Conservation (phyloP, 1,284 basidiomycete genomes). For the Ganoderma meredithae region DNA sequence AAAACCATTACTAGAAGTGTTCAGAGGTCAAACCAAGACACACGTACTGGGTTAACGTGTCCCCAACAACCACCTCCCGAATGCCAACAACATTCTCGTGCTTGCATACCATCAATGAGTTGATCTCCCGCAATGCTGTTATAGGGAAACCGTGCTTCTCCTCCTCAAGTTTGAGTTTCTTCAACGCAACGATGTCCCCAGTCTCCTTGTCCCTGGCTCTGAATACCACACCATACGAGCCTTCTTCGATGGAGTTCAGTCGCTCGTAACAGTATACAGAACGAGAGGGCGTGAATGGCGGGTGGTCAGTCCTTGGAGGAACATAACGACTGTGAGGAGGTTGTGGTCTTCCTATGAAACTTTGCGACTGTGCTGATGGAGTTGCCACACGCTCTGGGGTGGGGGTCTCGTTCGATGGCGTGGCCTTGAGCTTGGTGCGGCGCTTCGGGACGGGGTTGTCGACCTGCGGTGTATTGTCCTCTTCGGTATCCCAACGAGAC, state of each 20-base stretch:
- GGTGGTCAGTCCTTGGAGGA: slow-evolving; percentile 79
- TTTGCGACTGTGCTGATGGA: slow-evolving; percentile 22
- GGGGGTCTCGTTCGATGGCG: slow-evolving; percentile 19
- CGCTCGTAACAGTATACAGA: slow-evolving; percentile 94
- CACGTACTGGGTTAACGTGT: slow-evolving; percentile 96
- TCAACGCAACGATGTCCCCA: slow-evolving; percentile 94
- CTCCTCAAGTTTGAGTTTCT: slow-evolving; percentile 98
- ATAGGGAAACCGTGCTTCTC: slow-evolving; percentile 99
- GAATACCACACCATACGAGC: slow-evolving; percentile 97
- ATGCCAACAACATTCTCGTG: slow-evolving; percentile 97
- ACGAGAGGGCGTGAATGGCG: slow-evolving; percentile 81
- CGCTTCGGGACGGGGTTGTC: slow-evolving; percentile 37
- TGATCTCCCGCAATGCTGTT: slow-evolving; percentile 94
- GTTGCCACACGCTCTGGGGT: slow-evolving; percentile 29
- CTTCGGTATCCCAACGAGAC: slow-evolving; percentile 74
- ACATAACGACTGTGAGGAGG: slow-evolving; percentile 69
- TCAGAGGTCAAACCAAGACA: not conserved
- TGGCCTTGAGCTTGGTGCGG: slow-evolving; percentile 32
- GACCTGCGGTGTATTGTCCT: slow-evolving; percentile 44
- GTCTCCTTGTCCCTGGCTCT: slow-evolving; percentile 94
- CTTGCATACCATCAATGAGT: slow-evolving; percentile 89
- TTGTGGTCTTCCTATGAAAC: slow-evolving; percentile 31
- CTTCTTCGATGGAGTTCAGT: slow-evolving; percentile 99
- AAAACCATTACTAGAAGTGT: slow-evolving; percentile 1
- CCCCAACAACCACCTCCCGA: slow-evolving; percentile 98